Conservation (phyloP, 2,329 filamentous ascomycete genomes). For the Colletotrichum liaoningense region DNA sequence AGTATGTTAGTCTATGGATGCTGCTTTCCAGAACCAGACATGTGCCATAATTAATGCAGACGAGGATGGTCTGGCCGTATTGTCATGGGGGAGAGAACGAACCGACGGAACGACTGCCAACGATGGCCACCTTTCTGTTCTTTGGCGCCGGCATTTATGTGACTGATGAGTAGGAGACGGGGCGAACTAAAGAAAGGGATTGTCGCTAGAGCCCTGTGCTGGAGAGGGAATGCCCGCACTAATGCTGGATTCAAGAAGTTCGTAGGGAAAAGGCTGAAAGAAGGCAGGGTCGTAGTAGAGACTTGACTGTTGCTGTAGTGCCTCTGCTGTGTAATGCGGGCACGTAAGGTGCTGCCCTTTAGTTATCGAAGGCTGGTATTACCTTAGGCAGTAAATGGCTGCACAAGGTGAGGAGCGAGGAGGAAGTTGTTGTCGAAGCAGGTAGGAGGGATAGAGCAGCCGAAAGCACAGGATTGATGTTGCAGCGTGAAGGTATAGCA, state of each 20-base stretch:
- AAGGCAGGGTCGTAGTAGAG: no score
- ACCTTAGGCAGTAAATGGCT: background rate
- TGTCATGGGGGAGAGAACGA: slow-evolving; percentile 40
- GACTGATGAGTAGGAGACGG: background rate
- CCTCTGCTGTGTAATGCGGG: background rate
- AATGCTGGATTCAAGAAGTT: background rate
- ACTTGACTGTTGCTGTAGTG: background rate
- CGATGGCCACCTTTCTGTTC: slow-evolving; percentile 95
- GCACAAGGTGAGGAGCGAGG: background rate
- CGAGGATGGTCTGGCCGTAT: background rate
- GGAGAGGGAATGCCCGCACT: background rate
- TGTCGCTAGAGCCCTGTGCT: background rate
- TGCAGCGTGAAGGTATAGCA: background rate
- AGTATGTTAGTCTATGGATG: background rate
- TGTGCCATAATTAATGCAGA: background rate
- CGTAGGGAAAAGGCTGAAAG: background rate
- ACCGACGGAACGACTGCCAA: slow-evolving; percentile 90
- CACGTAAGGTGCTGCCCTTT: background rate
- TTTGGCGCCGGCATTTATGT: slow-evolving; percentile 77
- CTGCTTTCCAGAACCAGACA: background rate
- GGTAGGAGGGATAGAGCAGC: background rate
- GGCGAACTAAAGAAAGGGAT: background rate
- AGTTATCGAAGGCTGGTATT: background rate
- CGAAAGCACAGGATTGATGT: background rate
- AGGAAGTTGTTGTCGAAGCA: background rate